Percentiles rank a stretch among this genome's conserved stretches.
Evolutionary conservation across 495 filamentous ascomycete genomes (phyloP).

Genomic region (Penicillium paxilli): DNA sequence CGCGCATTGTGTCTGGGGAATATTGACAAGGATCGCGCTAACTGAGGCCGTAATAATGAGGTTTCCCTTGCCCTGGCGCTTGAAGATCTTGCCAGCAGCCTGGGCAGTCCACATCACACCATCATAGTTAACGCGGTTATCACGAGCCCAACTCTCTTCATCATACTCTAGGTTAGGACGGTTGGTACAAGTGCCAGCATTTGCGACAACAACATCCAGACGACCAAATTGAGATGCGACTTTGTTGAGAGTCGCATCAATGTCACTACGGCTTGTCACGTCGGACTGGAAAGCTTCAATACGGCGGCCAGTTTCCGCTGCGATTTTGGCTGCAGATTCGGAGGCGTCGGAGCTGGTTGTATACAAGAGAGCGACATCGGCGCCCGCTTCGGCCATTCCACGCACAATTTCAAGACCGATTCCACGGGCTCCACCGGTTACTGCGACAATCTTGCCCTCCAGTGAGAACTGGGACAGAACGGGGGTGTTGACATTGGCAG

Average conservation of each 20-base stretch:
- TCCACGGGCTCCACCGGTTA: slow-evolving; percentile 63
- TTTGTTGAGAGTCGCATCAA: slow-evolving; percentile 49
- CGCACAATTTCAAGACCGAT: slow-evolving; percentile 71
- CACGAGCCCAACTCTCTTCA: slow-evolving; percentile 15
- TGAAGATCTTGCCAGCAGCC: slow-evolving; percentile 30
- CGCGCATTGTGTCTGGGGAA: slow-evolving; percentile 20
- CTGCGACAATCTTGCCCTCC: slow-evolving; percentile 11
- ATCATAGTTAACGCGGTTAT: slow-evolving; percentile 32
- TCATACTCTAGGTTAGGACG: slow-evolving; percentile 16
- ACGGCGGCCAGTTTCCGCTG: slow-evolving; percentile 63
- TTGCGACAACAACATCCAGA: slow-evolving; percentile 59
- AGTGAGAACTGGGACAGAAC: slow-evolving; percentile 35
- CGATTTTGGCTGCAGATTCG: slow-evolving; percentile 62
- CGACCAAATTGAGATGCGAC: slow-evolving; percentile 58
- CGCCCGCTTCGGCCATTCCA: slow-evolving; percentile 69
- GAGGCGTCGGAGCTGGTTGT: slow-evolving; percentile 67
- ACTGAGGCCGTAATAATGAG: slow-evolving; percentile 27
- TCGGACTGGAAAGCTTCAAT: slow-evolving; percentile 63
- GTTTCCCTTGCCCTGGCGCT: slow-evolving; percentile 24
- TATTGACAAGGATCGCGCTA: slow-evolving; percentile 25
- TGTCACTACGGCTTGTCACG: slow-evolving; percentile 53
- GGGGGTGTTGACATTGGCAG: slow-evolving; percentile 6
- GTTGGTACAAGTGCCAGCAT: slow-evolving; percentile 60
- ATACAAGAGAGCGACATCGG: slow-evolving; percentile 75
- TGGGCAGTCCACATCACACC: slow-evolving; percentile 37